Percentiles rank a stretch among this genome's conserved stretches.
These are phyloP conservation scores for Falciphora oryzae DNA, from an alignment of 2,329 filamentous ascomycete species.

Conservation along the genomic window DNA sequence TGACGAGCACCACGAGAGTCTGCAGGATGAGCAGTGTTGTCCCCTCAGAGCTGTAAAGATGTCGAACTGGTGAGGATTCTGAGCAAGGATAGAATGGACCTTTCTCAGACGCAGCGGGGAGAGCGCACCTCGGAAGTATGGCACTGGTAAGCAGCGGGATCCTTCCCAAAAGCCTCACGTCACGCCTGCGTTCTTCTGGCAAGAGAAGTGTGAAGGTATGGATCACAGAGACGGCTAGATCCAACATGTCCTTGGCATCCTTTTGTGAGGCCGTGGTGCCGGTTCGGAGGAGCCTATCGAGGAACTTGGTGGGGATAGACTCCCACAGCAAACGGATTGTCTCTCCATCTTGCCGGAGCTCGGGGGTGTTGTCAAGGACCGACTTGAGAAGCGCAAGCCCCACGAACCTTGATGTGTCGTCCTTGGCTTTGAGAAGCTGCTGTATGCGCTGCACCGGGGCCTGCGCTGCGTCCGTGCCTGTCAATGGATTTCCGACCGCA, in stretches of 20 bases:
- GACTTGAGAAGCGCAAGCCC: slow-evolving; percentile 61
- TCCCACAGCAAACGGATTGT: slow-evolving; percentile 49
- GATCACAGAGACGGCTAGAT: slow-evolving; percentile 56
- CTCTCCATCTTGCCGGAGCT: slow-evolving; percentile 42
- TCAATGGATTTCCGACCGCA: too few relatives aligned
- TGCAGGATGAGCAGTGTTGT: slow-evolving; percentile 50
- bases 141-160: slow-evolving; percentile 48
- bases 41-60: slow-evolving; percentile 38
- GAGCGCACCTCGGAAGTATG: slow-evolving; percentile 45
- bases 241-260: slow-evolving; percentile 54
- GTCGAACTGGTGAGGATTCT: background rate
- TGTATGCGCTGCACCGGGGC: slow-evolving; percentile 43
- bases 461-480: background rate
- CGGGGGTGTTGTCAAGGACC: slow-evolving; percentile 54
- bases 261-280: slow-evolving; percentile 29
- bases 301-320: slow-evolving; percentile 54
- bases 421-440: slow-evolving; percentile 49
- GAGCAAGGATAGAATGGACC: background rate
- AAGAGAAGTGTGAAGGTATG: slow-evolving; percentile 57
- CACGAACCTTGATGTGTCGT: slow-evolving; percentile 65
- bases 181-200: slow-evolving; percentile 37
- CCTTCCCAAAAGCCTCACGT: slow-evolving; percentile 44
- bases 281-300: slow-evolving; percentile 57
- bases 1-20: slow-evolving; percentile 51
- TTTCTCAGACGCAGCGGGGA: background rate